Evolutionary conservation across 139 green algal species (phyloP).

Genomic region (Picochlorum sp.): DNA sequence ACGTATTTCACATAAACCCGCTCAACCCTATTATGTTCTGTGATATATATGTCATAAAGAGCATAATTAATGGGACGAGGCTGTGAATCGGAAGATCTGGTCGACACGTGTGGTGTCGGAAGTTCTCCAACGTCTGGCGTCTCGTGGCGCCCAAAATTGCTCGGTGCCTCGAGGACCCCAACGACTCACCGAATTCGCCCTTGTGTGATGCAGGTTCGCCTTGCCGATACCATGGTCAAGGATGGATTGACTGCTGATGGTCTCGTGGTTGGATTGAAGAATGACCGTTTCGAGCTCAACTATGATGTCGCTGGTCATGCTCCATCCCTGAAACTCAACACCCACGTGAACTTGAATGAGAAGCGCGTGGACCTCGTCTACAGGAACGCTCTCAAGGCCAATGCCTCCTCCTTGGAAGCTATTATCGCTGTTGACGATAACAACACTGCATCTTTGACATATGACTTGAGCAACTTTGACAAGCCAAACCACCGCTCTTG

Average conservation of each 20-base stretch:
- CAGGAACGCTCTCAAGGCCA: conserved; percentile 12
- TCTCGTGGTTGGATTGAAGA: conserved; percentile 3
- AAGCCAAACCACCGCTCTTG: conserved; percentile 19
- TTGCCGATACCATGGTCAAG: conserved; percentile 9
- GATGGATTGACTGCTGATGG: conserved; percentile 10
- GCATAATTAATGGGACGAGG: too few species aligned
- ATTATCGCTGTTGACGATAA: conserved; percentile 21
- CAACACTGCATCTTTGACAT: conserved; percentile 25
- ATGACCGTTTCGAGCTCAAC: conserved; percentile 9
- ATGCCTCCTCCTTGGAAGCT: conserved; percentile 16
- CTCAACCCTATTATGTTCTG: too few species aligned
- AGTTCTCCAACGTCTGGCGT: background rate
- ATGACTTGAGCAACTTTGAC: conserved; percentile 5
- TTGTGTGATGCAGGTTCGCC: conserved; percentile 7
- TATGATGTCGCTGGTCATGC: conserved; percentile 13
- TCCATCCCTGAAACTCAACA: conserved; percentile 3
- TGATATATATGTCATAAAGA: too few species aligned
- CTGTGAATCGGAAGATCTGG: background rate
- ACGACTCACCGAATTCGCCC: background rate
- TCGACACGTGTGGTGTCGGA: background rate
- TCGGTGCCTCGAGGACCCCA: background rate
- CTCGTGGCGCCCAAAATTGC: background rate
- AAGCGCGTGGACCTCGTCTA: conserved; percentile 4
- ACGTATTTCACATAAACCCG: too few species aligned
- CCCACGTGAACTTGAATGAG: conserved; percentile 6